Base-by-base conservation (phyloP, 2,329 filamentous ascomycete genomes). In the Periglandula ipomoeae region DNA sequence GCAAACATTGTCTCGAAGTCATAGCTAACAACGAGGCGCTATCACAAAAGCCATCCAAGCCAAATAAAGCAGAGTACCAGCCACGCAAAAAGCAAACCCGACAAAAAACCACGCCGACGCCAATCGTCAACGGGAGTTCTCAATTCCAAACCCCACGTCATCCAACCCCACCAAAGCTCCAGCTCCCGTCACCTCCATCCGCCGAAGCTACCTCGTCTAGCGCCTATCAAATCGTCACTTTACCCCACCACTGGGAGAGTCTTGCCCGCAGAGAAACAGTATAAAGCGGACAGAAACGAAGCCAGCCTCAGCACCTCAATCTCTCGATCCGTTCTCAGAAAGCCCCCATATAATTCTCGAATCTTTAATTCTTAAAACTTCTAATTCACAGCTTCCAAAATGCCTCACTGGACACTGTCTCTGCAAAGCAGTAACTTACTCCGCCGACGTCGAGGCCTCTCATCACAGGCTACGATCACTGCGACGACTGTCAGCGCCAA, bases 401-500 rank as follows among this genome's bases (percentile, higher is more conserved):
- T 85, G 82, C 70, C 74, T 85, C 62, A 74, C 75, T 48, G 82
- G 82, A 65, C 81, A 85, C 74, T 85, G 82, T 64, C 80, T 85
- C 55, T 85, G 82, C 75, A 81, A 81, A 64, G 75, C 78, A 59
- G 78, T 85, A 67, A 85, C 82, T 61, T 89, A 88, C 74, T 74
- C 74, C 61, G 70, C 66, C 45, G 72, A 75, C 62, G 65, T 75
- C 51, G 74, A 77, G 23, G 68, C 65, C 44, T 74, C 59, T 76
- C 48, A 39, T 76, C 64, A 78, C 77, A 46, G 82, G 76, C 54
- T 85, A 85, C 64, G 84, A 85, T 62, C 82, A 85, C 71, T 85
- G 82, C 59, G 82, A 85, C 61, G 82, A 85, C 67, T 85, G 82
- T 74, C 82, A 85, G 68, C 80, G 82, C 60, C 82, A 85, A 68